phyloP scores from a whole-genome alignment of 1,284 basidiomycete genomes.

The Irpex sp. region DNA sequence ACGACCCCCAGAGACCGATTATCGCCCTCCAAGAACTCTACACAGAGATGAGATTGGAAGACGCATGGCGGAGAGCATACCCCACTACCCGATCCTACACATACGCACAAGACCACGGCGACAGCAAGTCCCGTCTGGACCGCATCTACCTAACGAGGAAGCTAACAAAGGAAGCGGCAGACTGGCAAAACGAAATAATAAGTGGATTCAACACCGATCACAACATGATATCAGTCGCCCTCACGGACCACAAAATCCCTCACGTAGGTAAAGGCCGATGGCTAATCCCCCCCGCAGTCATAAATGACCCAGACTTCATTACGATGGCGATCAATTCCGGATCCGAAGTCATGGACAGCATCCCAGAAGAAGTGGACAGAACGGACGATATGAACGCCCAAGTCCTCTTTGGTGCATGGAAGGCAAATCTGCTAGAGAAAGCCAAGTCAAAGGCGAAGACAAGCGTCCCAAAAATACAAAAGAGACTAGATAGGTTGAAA shows the following conservation, averaged over 20 bases:
- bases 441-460: not conserved
- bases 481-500: not conserved
- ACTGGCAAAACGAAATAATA: not conserved
- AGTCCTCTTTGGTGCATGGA: not conserved
- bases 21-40: not conserved
- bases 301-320: not conserved
- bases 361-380: not conserved
- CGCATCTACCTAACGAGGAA: not conserved
- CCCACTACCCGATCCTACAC: not conserved
- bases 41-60: not conserved
- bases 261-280: not conserved
- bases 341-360: not conserved
- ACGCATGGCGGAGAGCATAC: not conserved
- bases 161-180: not conserved
- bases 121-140: not conserved
- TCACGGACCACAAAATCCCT: not conserved
- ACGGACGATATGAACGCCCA: not conserved
- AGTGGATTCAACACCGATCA: not conserved
- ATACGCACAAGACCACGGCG: not conserved
- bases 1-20: conserved; percentile 14
- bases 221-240: not conserved
- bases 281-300: not conserved
- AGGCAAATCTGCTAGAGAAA: not conserved
- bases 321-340: not conserved
- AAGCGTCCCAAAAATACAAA: not conserved